A percentile compares a stretch with the other conserved stretches of the same genome.
Evolutionary conservation across 768 basidiomycete genomes (phyloP).

Genomic region (Boletus huronensis): DNA sequence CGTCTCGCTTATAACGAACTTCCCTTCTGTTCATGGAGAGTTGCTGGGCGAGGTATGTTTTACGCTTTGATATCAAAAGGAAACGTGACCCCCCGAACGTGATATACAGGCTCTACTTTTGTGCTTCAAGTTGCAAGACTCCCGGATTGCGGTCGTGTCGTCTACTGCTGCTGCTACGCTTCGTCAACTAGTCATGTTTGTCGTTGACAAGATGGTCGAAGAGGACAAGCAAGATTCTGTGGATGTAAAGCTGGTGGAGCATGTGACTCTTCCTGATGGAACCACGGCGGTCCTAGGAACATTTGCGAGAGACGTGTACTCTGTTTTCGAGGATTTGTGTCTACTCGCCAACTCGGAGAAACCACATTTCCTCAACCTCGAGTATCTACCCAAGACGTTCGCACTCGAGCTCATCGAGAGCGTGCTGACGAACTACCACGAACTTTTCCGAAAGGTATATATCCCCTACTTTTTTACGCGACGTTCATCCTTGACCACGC

Average conservation of each 20-base stretch:
- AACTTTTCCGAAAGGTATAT: slow-evolving; percentile 74
- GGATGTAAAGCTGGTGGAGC: slow-evolving; percentile 20
- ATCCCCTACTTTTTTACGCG: neutral
- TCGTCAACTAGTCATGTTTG: slow-evolving; percentile 95
- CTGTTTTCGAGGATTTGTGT: slow-evolving; percentile 91
- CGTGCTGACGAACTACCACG: slow-evolving; percentile 88
- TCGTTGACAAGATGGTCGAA: slow-evolving; percentile 88
- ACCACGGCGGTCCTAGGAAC: slow-evolving; percentile 60
- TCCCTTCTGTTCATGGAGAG: slow-evolving; percentile 73
- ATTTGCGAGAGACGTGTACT: slow-evolving; percentile 79
- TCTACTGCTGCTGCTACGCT: slow-evolving; percentile 96
- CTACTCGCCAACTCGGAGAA: slow-evolving; percentile 79
- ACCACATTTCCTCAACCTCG: slow-evolving; percentile 78
- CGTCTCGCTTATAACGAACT: slow-evolving; percentile 86
- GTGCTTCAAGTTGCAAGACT: slow-evolving; percentile 95
- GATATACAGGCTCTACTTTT: slow-evolving; percentile 74
- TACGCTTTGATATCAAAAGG: neutral
- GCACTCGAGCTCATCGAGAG: slow-evolving; percentile 97
- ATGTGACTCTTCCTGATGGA: slow-evolving; percentile 66
- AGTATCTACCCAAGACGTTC: slow-evolving; percentile 86
- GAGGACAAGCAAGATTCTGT: slow-evolving; percentile 54
- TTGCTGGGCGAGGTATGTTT: slow-evolving; percentile 74
- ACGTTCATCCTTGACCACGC: neutral
- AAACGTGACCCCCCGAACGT: neutral
- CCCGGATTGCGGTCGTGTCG: slow-evolving; percentile 92